phyloP scores from a whole-genome alignment of 2,329 filamentous ascomycete genomes.

The Fusarium begoniae region DNA sequence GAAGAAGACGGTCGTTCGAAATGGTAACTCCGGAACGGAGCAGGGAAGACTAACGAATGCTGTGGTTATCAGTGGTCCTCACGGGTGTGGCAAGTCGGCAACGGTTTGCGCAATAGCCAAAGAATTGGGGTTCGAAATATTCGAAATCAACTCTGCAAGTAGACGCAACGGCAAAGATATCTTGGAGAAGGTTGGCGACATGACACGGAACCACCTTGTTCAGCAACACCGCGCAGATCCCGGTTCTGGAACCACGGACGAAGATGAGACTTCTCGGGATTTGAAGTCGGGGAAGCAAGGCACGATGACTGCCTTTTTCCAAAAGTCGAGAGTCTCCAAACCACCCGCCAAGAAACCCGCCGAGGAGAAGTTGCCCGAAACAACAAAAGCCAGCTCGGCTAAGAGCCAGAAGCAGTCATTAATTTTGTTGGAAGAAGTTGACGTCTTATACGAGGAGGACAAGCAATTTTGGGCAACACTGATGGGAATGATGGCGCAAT shows the following conservation, averaged over 20 bases:
- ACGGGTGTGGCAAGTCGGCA: constrained; percentile 93
- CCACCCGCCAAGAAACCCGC: constrained; percentile 44
- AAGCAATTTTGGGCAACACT: constrained; percentile 93
- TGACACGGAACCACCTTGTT: constrained; percentile 95
- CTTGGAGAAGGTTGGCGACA: constrained; percentile 91
- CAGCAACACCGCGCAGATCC: constrained; percentile 54
- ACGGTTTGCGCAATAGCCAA: constrained; percentile 91
- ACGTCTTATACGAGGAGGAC: constrained; percentile 94
- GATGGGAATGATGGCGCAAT: constrained; percentile 78
- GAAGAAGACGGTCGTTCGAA: constrained; percentile 66
- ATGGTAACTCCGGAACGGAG: constrained; percentile 53
- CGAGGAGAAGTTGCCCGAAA: constrained; percentile 42
- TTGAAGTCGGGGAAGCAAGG: constrained; percentile 76
- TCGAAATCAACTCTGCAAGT: constrained; percentile 89
- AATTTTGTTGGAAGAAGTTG: constrained; percentile 93
- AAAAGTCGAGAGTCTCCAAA: constrained; percentile 52
- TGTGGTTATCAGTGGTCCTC: constrained; percentile 87
- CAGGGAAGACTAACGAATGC: constrained; percentile 71
- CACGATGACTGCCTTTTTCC: constrained; percentile 85
- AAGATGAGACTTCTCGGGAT: constrained; percentile 56
- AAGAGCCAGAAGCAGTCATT: constrained; percentile 88
- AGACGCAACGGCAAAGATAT: constrained; percentile 90
- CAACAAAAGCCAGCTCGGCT: constrained; percentile 44
- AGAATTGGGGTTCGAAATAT: constrained; percentile 91
- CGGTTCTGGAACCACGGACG: constrained; percentile 41